Evolutionary conservation across 768 basidiomycete species (phyloP).

Genomic region (Boletus coccyginus): DNA sequence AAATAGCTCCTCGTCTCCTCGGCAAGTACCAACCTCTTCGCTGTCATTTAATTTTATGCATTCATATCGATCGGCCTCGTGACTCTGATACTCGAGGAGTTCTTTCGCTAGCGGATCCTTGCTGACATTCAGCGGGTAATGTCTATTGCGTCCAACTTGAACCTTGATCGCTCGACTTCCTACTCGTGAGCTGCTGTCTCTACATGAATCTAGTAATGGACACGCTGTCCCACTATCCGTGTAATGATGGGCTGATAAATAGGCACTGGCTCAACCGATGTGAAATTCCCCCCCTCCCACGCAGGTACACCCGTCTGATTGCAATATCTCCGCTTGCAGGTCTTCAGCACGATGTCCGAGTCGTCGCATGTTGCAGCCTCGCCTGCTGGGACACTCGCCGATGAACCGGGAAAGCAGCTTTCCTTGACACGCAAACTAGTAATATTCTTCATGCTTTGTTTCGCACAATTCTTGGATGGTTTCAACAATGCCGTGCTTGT

Average conservation of each 20-base stretch:
- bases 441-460: constrained; percentile 38
- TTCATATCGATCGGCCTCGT: not conserved
- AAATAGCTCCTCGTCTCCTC: not conserved
- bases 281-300: too few species aligned
- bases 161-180: not conserved
- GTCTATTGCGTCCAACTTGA: not conserved
- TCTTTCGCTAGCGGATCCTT: not conserved
- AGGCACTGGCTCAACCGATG: not conserved
- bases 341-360: constrained; percentile 11
- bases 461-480: constrained; percentile 42
- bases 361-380: not conserved
- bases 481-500: constrained; percentile 44
- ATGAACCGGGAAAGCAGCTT: constrained; percentile 7
- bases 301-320: not conserved
- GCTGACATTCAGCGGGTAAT: not conserved
- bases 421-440: constrained; percentile 26
- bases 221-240: not conserved
- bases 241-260: not conserved
- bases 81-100: not conserved
- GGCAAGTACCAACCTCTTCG: not conserved
- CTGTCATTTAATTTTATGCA: not conserved
- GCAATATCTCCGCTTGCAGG: not conserved
- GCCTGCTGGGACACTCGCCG: not conserved
- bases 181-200: not conserved
- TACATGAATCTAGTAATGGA: not conserved